Percentiles rank a stretch among this genome's conserved stretches.
Evolutionary conservation across 1,284 basidiomycete species (phyloP).

Genomic region (Gymnopus androsaceus): DNA sequence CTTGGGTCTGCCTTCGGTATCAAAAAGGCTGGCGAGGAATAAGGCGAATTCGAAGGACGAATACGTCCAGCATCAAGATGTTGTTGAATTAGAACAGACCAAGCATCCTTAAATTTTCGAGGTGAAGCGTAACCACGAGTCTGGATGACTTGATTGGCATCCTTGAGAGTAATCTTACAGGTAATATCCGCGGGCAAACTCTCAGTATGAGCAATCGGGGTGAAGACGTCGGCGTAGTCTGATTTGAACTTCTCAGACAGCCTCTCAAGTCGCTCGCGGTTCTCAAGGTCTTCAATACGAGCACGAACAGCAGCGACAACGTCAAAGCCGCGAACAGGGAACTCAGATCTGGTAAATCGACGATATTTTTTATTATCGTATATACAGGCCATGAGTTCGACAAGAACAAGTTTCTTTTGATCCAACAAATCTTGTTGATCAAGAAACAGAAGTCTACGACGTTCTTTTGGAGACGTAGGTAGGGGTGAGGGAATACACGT

Average conservation of each 20-base stretch:
- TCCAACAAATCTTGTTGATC: background rate
- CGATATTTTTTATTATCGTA: background rate
- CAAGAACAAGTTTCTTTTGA: background rate
- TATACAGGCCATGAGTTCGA: background rate
- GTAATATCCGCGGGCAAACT: slow-evolving; percentile 27
- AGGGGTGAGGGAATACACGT: background rate
- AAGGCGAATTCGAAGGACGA: slow-evolving; percentile 26
- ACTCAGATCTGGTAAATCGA: background rate
- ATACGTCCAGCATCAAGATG: slow-evolving; percentile 31
- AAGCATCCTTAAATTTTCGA: no score
- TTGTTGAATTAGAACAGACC: slow-evolving; percentile 27
- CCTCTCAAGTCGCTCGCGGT: slow-evolving; percentile 4
- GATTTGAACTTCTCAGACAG: slow-evolving; percentile 18
- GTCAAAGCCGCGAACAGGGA: background rate
- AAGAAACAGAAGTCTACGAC: background rate
- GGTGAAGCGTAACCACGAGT: slow-evolving; percentile 25
- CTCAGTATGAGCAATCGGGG: slow-evolving; percentile 17
- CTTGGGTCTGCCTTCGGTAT: slow-evolving; percentile 36
- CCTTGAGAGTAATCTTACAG: slow-evolving; percentile 27
- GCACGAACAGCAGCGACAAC: slow-evolving; percentile 15
- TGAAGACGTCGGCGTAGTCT: slow-evolving; percentile 17
- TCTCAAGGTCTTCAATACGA: slow-evolving; percentile 19
- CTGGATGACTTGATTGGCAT: slow-evolving; percentile 23
- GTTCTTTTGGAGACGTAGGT: background rate
- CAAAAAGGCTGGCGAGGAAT: slow-evolving; percentile 33